These are phyloP conservation scores for Solanum commersonii DNA, from an alignment of 257 asterid genomes.

Conservation along the genomic window DNA sequence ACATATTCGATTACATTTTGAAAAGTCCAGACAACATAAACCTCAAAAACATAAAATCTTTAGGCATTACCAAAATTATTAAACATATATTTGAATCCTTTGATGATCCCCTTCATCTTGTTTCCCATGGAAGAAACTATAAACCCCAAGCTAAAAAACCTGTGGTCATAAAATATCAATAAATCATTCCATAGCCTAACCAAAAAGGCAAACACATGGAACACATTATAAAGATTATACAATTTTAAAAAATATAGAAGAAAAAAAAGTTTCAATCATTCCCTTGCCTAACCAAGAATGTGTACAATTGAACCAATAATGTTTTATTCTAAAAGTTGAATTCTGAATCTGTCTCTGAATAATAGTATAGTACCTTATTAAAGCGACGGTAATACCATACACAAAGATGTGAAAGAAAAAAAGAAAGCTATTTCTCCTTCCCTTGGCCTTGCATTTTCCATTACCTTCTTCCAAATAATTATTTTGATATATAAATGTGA, in stretches of 20 bases:
- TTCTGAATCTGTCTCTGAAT: not conserved
- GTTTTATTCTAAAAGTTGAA: not conserved
- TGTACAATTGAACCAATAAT: not conserved
- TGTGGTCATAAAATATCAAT: conserved; percentile 1
- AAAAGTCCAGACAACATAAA: not conserved
- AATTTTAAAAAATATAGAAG: not conserved
- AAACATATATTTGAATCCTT: conserved; percentile 67
- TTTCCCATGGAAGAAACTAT: conserved; percentile 31
- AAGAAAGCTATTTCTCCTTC: conserved; percentile 33
- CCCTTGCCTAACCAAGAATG: not conserved
- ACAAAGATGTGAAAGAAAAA: conserved; percentile 19
- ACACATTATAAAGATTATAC: not conserved
- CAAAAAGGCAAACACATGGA: conserved; percentile 9
- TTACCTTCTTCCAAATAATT: conserved; percentile 11
- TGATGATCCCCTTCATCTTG: conserved; percentile 69
- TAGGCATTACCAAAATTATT: conserved; percentile 49
- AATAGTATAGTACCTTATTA: conserved; percentile 19
- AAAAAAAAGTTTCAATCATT: not conserved
- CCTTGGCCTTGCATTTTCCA: conserved; percentile 24
- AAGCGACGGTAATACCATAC: not conserved
- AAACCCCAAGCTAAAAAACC: conserved; percentile 1
- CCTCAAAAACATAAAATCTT: not conserved
- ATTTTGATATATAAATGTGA: conserved; percentile 10
- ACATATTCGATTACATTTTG: not conserved
- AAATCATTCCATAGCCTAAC: not conserved